phyloP scores from a whole-genome alignment of 345 rosid species.

The Turnera subulata region DNA sequence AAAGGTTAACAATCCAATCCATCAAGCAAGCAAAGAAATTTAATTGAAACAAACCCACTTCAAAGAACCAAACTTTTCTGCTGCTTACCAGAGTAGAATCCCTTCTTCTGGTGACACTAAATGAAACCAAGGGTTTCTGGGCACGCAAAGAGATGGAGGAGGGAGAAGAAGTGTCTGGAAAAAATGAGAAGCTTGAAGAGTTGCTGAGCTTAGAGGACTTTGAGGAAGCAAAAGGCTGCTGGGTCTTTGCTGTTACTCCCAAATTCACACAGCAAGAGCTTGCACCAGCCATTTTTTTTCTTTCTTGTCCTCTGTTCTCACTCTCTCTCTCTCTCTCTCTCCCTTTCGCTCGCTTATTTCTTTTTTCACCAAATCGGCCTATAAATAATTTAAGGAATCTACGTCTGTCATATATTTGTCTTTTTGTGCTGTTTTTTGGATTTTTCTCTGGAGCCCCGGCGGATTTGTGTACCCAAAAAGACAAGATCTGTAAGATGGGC shows the following conservation, averaged over 20 bases:
- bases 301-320: background rate
- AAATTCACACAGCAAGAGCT: slow-evolving; percentile 8
- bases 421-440: too few relatives aligned
- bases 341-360: background rate
- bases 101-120: slow-evolving; percentile 1
- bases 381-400: too few relatives aligned
- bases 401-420: too few relatives aligned
- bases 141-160: background rate
- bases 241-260: slow-evolving; percentile 2
- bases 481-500: too few relatives aligned
- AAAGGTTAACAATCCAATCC: too few relatives aligned
- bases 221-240: slow-evolving; percentile 6
- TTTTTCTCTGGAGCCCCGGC: too few relatives aligned
- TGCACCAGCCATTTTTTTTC: slow-evolving; percentile 9
- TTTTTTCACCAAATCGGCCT: too few relatives aligned
- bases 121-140: background rate
- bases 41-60: background rate
- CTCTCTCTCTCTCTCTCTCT: background rate
- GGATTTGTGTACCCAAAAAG: too few relatives aligned
- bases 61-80: background rate
- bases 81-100: slow-evolving; percentile 6
- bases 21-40: too few relatives aligned
- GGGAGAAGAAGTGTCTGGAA: slow-evolving; percentile 1
- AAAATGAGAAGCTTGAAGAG: slow-evolving; percentile 11
- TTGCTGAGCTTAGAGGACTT: background rate